phyloP scores from a whole-genome alignment of 2,329 filamentous ascomycete genomes.

The Apiospora aurea region DNA sequence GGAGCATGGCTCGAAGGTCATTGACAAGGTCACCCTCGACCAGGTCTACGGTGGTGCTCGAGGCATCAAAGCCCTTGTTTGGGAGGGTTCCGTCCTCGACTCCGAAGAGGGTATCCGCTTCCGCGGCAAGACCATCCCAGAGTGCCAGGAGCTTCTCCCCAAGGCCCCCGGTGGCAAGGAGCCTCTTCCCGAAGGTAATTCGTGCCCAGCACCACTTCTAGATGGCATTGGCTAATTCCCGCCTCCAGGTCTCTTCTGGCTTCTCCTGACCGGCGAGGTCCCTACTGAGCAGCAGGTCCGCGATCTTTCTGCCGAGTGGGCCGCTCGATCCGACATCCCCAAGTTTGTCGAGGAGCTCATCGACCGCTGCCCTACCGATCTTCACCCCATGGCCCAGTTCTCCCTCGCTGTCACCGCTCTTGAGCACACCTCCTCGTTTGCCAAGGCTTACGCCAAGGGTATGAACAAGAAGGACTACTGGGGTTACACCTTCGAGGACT shows the following conservation, averaged over 20 bases:
- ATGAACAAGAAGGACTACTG: conserved; percentile 99
- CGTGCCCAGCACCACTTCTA: conserved; percentile 4
- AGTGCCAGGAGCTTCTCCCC: conserved; percentile 96
- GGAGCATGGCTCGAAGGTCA: conserved; percentile 92
- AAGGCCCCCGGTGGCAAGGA: conserved; percentile 97
- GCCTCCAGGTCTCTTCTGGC: conserved; percentile 86
- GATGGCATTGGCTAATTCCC: conserved; percentile 12
- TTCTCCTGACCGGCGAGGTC: conserved; percentile 97
- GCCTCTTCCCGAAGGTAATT: conserved; percentile 88
- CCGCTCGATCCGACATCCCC: conserved; percentile 93
- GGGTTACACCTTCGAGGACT: conserved; percentile 99
- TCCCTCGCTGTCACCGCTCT: conserved; percentile 96
- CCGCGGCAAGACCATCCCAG: conserved; percentile 98
- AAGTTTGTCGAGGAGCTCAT: conserved; percentile 99
- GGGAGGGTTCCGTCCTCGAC: conserved; percentile 98
- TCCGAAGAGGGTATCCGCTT: conserved; percentile 99
- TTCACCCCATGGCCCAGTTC: conserved; percentile 99
- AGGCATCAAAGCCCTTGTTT: conserved; percentile 98
- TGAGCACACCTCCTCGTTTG: conserved; percentile 96
- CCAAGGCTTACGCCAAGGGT: conserved; percentile 98
- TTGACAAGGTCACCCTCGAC: conserved; percentile 98
- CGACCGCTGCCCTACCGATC: conserved; percentile 98
- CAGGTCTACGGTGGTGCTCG: conserved; percentile 99
- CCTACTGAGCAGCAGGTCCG: conserved; percentile 98
- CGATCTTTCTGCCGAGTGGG: conserved; percentile 98